Evolutionary conservation across 2,329 filamentous ascomycete genomes (phyloP), one percentile per base, ranked within the genome.

Genomic region (Cladosporium sp.): DNA sequence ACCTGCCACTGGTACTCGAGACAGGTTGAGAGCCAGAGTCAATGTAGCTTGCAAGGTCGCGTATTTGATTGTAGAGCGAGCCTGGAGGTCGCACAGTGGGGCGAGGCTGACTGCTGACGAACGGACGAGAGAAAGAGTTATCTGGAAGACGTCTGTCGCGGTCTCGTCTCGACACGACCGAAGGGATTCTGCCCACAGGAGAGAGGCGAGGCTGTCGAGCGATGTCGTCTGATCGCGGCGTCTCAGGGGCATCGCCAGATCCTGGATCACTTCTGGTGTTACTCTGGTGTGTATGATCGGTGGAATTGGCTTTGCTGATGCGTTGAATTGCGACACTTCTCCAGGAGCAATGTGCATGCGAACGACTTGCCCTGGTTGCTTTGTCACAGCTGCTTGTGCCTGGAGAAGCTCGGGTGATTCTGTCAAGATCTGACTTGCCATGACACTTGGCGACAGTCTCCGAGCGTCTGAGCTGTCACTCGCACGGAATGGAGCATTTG

Each of bases 51-150:
- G 61, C 62, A 47, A 66, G 61, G 30, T 64, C 63, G 8, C 63
- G 63, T 13, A 67, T 67, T 50, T 66, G 60, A 29, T 43, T 64
- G 56, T 66, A 56, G 38, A 63, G 24, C 30, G 54, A 54, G 54
- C 62, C 48, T 51, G 60, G 54, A 54, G 64, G 51, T 53, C 57
- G 57, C 39, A 59, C 53, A 52, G 41, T 63, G 45, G 47, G 63
- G 54, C 61, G 56, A 6, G 73, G 72, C 42, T 77, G 73, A 3
- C 70, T 68, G 13, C 74, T 70, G 3, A 64, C 70, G 64, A 96
- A 95, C 0, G 91, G 89, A 7, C 89, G 78, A 3, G 91, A 96
- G 66, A 96, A 96, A 27, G 89, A 95, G 64, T 83, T 85, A 1
- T 86, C 80, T 1, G 88, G 85, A 1, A 82, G 80, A 42, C 80